Percentiles rank a stretch among this genome's conserved stretches.
Evolutionary conservation across 371 early-diverging fungal species (phyloP).

Genomic region (Syncephalastrum monosporum): DNA sequence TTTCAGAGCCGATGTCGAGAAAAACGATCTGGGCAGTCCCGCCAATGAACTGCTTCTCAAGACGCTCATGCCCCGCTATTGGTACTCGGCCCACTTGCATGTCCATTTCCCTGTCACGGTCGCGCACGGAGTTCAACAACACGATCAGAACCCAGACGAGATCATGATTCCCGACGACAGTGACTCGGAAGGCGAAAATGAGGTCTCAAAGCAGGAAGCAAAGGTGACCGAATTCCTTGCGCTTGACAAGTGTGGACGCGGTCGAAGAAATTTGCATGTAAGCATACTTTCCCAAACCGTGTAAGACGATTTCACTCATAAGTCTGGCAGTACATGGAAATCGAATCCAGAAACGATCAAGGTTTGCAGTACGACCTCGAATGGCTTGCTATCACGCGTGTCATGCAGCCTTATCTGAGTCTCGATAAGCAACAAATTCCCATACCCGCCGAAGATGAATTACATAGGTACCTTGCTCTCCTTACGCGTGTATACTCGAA

Average conservation of each 20-base stretch:
- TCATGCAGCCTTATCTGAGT: slow-evolving; percentile 56
- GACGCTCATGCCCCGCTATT: slow-evolving; percentile 75
- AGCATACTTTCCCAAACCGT: no score
- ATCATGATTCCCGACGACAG: slow-evolving; percentile 47
- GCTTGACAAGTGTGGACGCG: slow-evolving; percentile 60
- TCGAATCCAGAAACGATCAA: slow-evolving; percentile 9
- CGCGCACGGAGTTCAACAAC: slow-evolving; percentile 30
- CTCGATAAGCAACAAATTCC: slow-evolving; percentile 29
- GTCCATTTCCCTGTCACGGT: slow-evolving; percentile 84
- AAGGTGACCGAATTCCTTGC: slow-evolving; percentile 58
- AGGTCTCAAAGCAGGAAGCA: slow-evolving; percentile 1
- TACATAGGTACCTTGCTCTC: slow-evolving; percentile 31
- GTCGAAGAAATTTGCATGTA: no score
- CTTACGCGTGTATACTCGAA: background rate
- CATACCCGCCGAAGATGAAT: slow-evolving; percentile 45
- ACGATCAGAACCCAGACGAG: slow-evolving; percentile 49
- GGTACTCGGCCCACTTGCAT: slow-evolving; percentile 95
- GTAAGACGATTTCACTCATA: no score
- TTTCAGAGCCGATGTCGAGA: slow-evolving; percentile 71
- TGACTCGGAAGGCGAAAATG: background rate
- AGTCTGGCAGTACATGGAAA: no score
- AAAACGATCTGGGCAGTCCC: slow-evolving; percentile 74
- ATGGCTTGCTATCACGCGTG: slow-evolving; percentile 80
- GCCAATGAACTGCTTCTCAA: slow-evolving; percentile 67
- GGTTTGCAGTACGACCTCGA: slow-evolving; percentile 75